Percentiles rank a stretch among this genome's conserved stretches.
Evolutionary conservation across 179 eudicot species (phyloP).

Genomic region (Vitellaria paradoxa): DNA sequence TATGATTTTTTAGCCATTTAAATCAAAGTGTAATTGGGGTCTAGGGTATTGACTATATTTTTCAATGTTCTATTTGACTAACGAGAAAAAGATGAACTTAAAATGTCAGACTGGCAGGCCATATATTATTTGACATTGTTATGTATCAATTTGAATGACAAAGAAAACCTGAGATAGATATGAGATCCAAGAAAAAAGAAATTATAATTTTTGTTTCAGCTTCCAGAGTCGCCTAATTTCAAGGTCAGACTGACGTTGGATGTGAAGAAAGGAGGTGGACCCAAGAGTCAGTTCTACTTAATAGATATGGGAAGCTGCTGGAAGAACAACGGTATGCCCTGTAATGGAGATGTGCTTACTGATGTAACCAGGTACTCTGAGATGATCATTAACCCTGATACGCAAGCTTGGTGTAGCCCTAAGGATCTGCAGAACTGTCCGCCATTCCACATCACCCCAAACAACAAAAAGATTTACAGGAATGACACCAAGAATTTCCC

Average conservation of each 20-base stretch:
- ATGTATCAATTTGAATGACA: not conserved
- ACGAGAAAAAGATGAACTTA: not conserved
- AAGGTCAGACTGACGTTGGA: slow-evolving; percentile 56
- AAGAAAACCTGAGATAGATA: not conserved
- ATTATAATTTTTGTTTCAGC: slow-evolving; percentile 22
- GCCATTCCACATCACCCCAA: slow-evolving; percentile 60
- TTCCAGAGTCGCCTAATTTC: slow-evolving; percentile 62
- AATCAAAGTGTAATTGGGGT: not conserved
- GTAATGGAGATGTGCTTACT: slow-evolving; percentile 61
- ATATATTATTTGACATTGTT: not conserved
- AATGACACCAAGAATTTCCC: slow-evolving; percentile 60
- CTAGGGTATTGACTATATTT: not conserved
- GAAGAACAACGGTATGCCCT: slow-evolving; percentile 67
- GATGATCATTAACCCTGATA: slow-evolving; percentile 71
- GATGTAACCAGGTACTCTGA: slow-evolving; percentile 75
- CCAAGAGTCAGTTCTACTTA: slow-evolving; percentile 64
- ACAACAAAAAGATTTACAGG: slow-evolving; percentile 41
- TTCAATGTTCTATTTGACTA: not conserved
- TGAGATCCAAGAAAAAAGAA: not conserved
- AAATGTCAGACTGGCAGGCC: not conserved
- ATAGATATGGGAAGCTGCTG: slow-evolving; percentile 44
- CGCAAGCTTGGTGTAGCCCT: slow-evolving; percentile 55
- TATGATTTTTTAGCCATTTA: not conserved
- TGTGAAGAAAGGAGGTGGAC: slow-evolving; percentile 66
- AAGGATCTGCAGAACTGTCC: slow-evolving; percentile 45